phyloP scores from a whole-genome alignment of 495 filamentous ascomycete genomes.

The Daldinia decipiens region DNA sequence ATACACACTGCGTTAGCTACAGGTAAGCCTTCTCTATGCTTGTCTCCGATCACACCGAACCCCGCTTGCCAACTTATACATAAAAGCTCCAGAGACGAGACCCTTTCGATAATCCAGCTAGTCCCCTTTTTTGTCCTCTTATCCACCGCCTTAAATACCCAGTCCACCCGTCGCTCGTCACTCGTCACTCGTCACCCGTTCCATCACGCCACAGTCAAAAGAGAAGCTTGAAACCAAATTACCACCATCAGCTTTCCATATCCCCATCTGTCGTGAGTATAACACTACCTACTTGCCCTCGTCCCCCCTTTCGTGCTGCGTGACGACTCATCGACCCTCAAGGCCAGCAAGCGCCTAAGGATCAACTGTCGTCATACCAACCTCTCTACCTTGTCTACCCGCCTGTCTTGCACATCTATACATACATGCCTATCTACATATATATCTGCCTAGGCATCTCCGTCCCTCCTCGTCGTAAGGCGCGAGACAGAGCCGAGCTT shows the following conservation, averaged over 20 bases:
- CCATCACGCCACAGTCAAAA: slow-evolving; percentile 25
- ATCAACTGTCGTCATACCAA: slow-evolving; percentile 25
- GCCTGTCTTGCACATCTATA: slow-evolving; percentile 1
- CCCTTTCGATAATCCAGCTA: neutral
- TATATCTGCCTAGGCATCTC: neutral
- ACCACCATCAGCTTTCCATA: slow-evolving; percentile 5
- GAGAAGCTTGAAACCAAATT: slow-evolving; percentile 8
- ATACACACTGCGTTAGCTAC: no score
- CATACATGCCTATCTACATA: slow-evolving; percentile 1
- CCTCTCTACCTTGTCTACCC: slow-evolving; percentile 5
- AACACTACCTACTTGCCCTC: neutral
- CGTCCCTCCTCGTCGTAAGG: neutral
- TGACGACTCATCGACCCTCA: no score
- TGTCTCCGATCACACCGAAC: slow-evolving; percentile 33
- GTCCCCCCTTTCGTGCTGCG: no score
- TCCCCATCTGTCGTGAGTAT: slow-evolving; percentile 18
- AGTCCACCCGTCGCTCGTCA: slow-evolving; percentile 7
- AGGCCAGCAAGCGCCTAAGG: no score
- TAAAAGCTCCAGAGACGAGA: slow-evolving; percentile 21
- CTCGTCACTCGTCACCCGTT: neutral
- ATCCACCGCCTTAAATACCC: slow-evolving; percentile 18
- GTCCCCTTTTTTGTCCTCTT: neutral
- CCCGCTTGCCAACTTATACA: slow-evolving; percentile 32
- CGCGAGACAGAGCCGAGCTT: neutral
- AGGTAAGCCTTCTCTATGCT: neutral